Base-by-base conservation (phyloP, 441 rosid species). In the Corymbia calophylla region DNA sequence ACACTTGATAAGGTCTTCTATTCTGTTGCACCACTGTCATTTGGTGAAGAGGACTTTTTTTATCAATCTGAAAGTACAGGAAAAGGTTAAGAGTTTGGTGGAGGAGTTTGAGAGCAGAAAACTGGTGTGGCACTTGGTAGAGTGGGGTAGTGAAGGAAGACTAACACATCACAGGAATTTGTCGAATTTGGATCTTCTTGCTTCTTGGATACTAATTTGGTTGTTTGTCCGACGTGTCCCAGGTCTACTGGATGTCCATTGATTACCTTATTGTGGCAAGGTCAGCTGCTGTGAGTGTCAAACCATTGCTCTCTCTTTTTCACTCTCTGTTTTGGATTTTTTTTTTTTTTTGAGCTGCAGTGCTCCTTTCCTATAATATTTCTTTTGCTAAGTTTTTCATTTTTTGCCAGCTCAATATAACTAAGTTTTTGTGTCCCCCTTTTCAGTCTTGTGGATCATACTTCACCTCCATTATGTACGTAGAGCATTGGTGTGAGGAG, bases 401-500 rank as follows among this genome's bases (percentile, higher is more conserved):
- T 55, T 70, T 39, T 73, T 44, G 82, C 29, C 82, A 21, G 47
- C 51, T 89, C 88, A 88, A 87, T 90, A 77, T 90, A 49, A 88
- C 81, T 86, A 87, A 77, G 82, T 54, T 91, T 39, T n/a, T 85
- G 21, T 88, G 31, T 90, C 86, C 62, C 56, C 48, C 90, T 88
- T 93, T 88, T 53, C 90, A 98, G 99, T 92, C 91, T 88, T 98
- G 97, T 94, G 99, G 99, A 87, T 95, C 96, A 31, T 95, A 94
- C 95, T 96, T 98, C 93, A 95, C 99, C 73, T 94, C 99, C 70
- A 91, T 95, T 89, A 94, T 98, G 98, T 98, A 96, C 89, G 97
- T 97, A 93, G 99, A 98, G 92, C 93, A 98, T 88, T 98, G 99
- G 99, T 97, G 99, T 93, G 98, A 98, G 94, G 98, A 97, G 93